These are phyloP conservation scores for Ligustrum vulgare DNA, from an alignment of 257 asterid species.

Conservation along the genomic window DNA sequence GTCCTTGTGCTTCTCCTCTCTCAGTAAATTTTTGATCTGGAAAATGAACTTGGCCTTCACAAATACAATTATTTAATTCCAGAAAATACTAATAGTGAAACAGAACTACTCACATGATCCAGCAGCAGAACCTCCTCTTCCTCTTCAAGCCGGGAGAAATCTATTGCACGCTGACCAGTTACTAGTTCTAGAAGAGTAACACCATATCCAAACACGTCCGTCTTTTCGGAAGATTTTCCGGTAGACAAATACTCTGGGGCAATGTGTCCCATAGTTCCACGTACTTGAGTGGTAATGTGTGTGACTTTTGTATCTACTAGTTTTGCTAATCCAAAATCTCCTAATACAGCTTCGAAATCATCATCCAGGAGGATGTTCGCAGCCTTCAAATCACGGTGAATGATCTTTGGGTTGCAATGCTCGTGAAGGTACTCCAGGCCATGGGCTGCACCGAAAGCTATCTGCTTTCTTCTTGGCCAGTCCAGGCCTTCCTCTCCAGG, in stretches of 20 bases:
- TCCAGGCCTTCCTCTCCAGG: slow-evolving; percentile 78
- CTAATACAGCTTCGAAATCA: slow-evolving; percentile 77
- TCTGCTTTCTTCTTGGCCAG: slow-evolving; percentile 69
- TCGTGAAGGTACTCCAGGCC: slow-evolving; percentile 95
- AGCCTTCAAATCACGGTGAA: slow-evolving; percentile 89
- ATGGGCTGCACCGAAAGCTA: slow-evolving; percentile 85
- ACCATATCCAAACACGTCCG: slow-evolving; percentile 92
- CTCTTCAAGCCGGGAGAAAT: slow-evolving; percentile 81
- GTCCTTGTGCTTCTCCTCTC: slow-evolving; percentile 67
- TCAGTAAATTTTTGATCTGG: slow-evolving; percentile 70
- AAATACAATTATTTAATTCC: too few species aligned
- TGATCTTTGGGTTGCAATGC: slow-evolving; percentile 83
- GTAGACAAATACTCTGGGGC: slow-evolving; percentile 91
- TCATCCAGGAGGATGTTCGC: slow-evolving; percentile 85
- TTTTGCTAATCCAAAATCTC: slow-evolving; percentile 90
- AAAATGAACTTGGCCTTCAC: too few species aligned
- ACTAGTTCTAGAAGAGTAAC: slow-evolving; percentile 85
- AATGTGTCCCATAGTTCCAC: slow-evolving; percentile 97
- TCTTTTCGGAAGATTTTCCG: slow-evolving; percentile 85
- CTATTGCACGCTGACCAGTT: slow-evolving; percentile 90
- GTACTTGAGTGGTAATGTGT: slow-evolving; percentile 84
- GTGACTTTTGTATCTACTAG: slow-evolving; percentile 68
- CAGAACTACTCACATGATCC: slow-evolving; percentile 72
- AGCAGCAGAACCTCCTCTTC: slow-evolving; percentile 90
- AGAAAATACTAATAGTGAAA: too few species aligned